Base-by-base conservation (phyloP, 2,329 filamentous ascomycete genomes). In the Lecanicillium sp. region DNA sequence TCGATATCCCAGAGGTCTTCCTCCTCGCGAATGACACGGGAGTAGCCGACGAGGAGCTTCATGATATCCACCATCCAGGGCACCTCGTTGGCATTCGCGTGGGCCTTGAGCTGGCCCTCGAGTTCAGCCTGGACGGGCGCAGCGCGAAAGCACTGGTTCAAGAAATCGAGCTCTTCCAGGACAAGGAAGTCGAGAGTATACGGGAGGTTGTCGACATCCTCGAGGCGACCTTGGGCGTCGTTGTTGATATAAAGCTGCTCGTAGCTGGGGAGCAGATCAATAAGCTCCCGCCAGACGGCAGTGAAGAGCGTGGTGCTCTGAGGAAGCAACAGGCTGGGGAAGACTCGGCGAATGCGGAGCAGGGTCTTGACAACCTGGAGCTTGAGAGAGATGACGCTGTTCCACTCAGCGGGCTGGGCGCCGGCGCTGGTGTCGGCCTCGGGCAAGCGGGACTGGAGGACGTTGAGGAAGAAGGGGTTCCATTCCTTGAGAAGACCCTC, bases 1-100 rank as follows among this genome's bases (percentile, higher is more conserved):
- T 98, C 93, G 53, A 96, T 89, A 57, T 96, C 89, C 93, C 93
- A 98, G 9, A 98, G 70, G 7, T 87, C 89, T 67, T 96, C 89
- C 61, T 97, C 93, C 64, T 98, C 93, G 23, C 81, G 83, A 2
- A 87, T 90, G 57, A 98, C 94, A 55, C 91, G 88, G 11, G 90
- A 85, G 66, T 95, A 97, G 1, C 83, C 81, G 17, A 90, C 82
- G 9, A 90, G 80, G 55, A 96, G 77, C 62, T 86, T 87, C 80
- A 96, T 86, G 17, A 96, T 82, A 59, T 95, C 87, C 27, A 86
- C 77, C 55, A 96, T 77, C 91, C 91, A 97, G 7, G 82, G 81
- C 2, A 84, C 83, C 9, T 80, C 76, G 49, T 81, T 75, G 3
- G 79, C 78, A 23, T 74, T 73, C 42, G 75, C 70, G 50, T 81